Base-by-base conservation (phyloP, 208 protist species). In the Leptomonas seymouri region DNA sequence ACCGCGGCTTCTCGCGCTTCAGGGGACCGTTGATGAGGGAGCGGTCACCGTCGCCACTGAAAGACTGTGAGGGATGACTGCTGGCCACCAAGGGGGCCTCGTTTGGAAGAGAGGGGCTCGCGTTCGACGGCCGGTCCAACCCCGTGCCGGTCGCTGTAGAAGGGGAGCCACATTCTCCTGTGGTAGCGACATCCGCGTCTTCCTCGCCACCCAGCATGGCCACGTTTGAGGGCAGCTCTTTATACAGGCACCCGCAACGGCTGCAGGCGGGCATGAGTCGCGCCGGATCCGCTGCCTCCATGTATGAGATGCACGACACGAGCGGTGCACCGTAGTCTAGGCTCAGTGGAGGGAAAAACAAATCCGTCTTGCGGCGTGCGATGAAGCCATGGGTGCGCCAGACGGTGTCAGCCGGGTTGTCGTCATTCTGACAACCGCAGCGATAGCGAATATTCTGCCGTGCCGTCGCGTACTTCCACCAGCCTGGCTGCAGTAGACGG, bases 301-400 rank as follows among this genome's bases (percentile, higher is more conserved):
- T 76, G 73, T 87, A 96, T 3, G 71, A 68, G 16, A 86, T 69
- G 15, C 61, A 79, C n/a, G 90, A 94, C 28, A 82, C 78, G 30
- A 84, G 74, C 21, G 88, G 88, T 7, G 86, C 85, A 20, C 90
- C 90, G 80, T 89, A 96, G 81, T 96, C 90, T 25, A 96, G 67
- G 66, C 93, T 82, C 27, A 96, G 77, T 44, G 68, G 53, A 11
- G 90, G 86, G 53, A 96, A 96, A 36, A 85, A 69, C 23, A 96
- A 64, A 57, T 93, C 75, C 11, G 64, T 78, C 59, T 93, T 89
- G 42, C 79, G 84, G 14, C 85, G 78, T 9, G 80, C 80, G 42
- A 93, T 70, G 55, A 89, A 80, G 25, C 81, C 83, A 63, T 84
- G 75, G 11, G 61, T 81, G 67, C 80, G 78, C 71, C 62, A 81